Base-by-base conservation (phyloP, 2,329 filamentous ascomycete genomes). In the Elsinoe necatrix region DNA sequence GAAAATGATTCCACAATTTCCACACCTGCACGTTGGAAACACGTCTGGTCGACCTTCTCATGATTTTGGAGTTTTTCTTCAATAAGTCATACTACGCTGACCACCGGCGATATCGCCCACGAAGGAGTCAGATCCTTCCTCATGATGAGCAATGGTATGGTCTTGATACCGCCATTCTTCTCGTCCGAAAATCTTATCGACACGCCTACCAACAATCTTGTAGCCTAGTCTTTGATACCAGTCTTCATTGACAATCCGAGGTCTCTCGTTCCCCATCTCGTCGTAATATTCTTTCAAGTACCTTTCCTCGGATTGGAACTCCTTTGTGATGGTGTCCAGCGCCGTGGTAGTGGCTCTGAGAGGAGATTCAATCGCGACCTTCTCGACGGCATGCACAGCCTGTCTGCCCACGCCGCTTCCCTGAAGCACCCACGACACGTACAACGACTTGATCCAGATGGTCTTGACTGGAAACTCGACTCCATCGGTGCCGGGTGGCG, bases 371-470 rank as follows among this genome's bases (percentile, higher is more conserved):
- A 14, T 16, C 3, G 54, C 54, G 8, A 56, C 21, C n/a, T 23
- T 18, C n/a, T 56, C 54, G n/a, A 37, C 8, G 1, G 21, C 23
- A 31, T n/a, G 18, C 29, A 56, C 29, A 8, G 54, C 54, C 11
- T 31, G 21, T 47, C 25, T 45, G 23, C 54, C 41, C 2, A 56
- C 20, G 18, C 54, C 41, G 12, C 27, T 47, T 31, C 42, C 42
- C 43, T 56, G 54, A 6, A 56, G 27, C 23, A 39, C 54, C 54
- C 54, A 56, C 18, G 54, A 56, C 2, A 56, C 42, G 27, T 56
- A 56, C 12, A 56, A 16, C 6, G 25, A 21, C 12, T 45, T 45
- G 12, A 56, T 9, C 41, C 54, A 45, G 11, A 47, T 11, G 14
- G 39, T 31, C 1, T 8, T 16, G 6, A 14, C 7, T 16, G 54